Base-by-base conservation (phyloP, 306 rosid species). In the Quercus glauca region DNA sequence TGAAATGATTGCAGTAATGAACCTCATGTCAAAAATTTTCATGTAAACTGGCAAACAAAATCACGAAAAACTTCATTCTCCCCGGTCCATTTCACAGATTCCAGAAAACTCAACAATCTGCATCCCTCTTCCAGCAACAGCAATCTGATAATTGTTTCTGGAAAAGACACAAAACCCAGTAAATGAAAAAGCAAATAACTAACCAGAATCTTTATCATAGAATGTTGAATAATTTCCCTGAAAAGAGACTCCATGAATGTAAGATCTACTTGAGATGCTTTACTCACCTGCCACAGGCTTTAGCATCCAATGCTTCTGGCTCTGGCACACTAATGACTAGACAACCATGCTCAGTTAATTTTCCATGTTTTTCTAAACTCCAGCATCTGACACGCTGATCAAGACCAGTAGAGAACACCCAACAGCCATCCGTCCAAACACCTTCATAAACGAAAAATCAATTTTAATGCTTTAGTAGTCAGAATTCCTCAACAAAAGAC, bases 301-400 rank as follows among this genome's bases (percentile, higher is more conserved):
- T 91, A 58, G 94, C 99, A 83, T 92, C 89, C 84, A 95, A 79
- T 5, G 96, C 84, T 88, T 95, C 99, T 19, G 99, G 98, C 86
- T 95, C 99, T 55, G 99, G 97, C 79, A 91, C 99, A 76, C 91
- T 95, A 80, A 87, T 87, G 82, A 93, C 82, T 60, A 89, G 75
- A 83, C 82, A 77, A 58, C 91, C 86, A 81, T 80, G 85, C 91
- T 95, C 96, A 1, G 80, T 77, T 29, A 95, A 80, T 80, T 86
- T 91, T 69, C 78, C 79, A 55, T 76, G 87, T 37, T 73, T 82
- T 74, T 68, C 82, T 69, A 93, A 64, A 74, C 58, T 73, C 99
- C 99, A 95, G 86, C 99, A 93, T 76, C 99, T 86, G 78, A 95
- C 82, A 53, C 99, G 91, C 86, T 95, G 99, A 91, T 95, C 98